Evolutionary conservation across 139 green algal species (phyloP), one percentile per base, ranked within the genome.

Genomic region (Closterium sp.): DNA sequence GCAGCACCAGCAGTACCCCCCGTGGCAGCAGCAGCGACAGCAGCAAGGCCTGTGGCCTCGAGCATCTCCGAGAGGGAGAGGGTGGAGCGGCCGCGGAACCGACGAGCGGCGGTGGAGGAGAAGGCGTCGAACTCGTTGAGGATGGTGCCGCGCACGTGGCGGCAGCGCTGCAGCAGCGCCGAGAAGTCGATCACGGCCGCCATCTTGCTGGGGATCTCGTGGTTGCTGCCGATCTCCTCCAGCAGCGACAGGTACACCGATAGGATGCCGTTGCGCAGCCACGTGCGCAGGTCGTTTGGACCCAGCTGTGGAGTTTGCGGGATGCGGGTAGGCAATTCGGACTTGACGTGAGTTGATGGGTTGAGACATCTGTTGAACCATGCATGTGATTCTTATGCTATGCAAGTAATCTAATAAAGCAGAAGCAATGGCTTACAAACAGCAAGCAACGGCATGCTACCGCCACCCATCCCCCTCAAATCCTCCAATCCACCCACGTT

Each of bases 181-280:
- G 87, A 35, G 28, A 90, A 90, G 69, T 84, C 34, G 21, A 90
- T 90, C 21, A 90, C 81, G 10, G 87, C 87, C 1, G 87, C 87
- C 87, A 90, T 90, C 81, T 90, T 90, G 31, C 33, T 87, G 31
- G 87, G 87, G 33, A 90, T 90, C 33, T 90, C 87, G 31, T 32
- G 31, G 81, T 90, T 90, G 87, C 34, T 90, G 69, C 87, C 87
- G 33, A 90, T 90, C 35, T 90, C 87, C 35, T 90, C 87, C 16
- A 90, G 87, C 35, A 90, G 35, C 4, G 33, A 84, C 30, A 90
- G 87, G 87, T 90, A 90, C 21, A 90, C 34, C 10, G 87, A 87
- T 30, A 90, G 87, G 23, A 90, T 31, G 69, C 87, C 87, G 35
- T 90, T 90, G 33, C 87, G 32, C 34, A 90, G 10, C 87, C 87